phyloP scores from a whole-genome alignment of 2,329 filamentous ascomycete species.

The Blumeria hordei region DNA sequence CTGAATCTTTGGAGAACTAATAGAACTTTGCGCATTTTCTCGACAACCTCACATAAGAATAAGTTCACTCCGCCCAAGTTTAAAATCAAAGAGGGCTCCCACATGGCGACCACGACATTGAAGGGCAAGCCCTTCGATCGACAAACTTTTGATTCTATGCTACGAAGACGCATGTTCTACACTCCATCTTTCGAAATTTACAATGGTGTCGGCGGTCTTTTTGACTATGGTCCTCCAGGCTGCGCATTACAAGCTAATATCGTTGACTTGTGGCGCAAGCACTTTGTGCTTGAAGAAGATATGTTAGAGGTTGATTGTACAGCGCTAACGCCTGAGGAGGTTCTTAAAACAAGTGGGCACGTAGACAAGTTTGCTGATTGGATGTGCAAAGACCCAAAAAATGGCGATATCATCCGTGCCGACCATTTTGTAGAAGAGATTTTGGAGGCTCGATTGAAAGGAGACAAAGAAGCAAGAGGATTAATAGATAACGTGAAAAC shows the following conservation, averaged over 20 bases:
- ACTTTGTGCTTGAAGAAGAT: constrained; percentile 50
- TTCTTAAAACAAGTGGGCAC: constrained; percentile 88
- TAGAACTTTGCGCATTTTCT: constrained; percentile 16
- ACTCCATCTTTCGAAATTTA: constrained; percentile 94
- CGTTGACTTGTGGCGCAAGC: constrained; percentile 47
- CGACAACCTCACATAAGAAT: constrained; percentile 13
- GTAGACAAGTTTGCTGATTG: constrained; percentile 88
- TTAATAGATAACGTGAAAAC: constrained; percentile 58
- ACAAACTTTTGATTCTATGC: constrained; percentile 55
- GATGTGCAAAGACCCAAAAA: constrained; percentile 99
- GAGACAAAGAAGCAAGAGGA: constrained; percentile 79
- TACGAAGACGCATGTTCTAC: constrained; percentile 78
- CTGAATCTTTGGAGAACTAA: too few species aligned
- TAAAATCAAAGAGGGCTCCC: constrained; percentile 18
- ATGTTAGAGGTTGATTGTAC: constrained; percentile 64
- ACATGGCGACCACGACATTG: constrained; percentile 48
- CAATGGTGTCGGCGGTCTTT: constrained; percentile 59
- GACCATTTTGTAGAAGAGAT: constrained; percentile 94
- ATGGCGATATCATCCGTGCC: constrained; percentile 83
- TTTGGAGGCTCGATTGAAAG: constrained; percentile 65
- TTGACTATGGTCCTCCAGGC: constrained; percentile 47
- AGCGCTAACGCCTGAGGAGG: constrained; percentile 75
- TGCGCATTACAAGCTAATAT: constrained; percentile 47
- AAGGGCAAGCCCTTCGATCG: constrained; percentile 82
- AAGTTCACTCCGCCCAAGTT: constrained; percentile 16